Conservation (phyloP, 2,329 filamentous ascomycete species). For the Daldinia sp. region DNA sequence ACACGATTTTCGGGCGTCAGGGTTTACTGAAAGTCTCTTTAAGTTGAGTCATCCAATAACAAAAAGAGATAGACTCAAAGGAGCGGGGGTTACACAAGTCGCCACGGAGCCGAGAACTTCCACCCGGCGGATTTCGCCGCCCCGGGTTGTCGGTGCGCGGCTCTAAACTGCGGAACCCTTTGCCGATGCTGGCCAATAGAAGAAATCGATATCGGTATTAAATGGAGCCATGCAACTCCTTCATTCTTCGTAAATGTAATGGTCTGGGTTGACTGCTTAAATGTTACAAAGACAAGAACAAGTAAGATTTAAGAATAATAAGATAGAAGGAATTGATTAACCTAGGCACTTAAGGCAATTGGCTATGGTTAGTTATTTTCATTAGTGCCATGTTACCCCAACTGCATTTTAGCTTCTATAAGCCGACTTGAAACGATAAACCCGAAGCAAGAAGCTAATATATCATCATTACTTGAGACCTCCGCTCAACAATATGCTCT, state of each 20-base stretch:
- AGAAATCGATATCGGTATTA: background rate
- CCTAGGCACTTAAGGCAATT: background rate
- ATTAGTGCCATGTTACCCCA: background rate
- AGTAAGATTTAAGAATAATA: background rate
- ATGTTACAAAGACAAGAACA: background rate
- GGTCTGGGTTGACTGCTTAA: no score
- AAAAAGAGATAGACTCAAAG: background rate
- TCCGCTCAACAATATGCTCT: constrained; percentile 62
- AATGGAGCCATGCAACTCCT: background rate
- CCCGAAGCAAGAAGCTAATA: background rate
- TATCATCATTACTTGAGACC: constrained; percentile 54
- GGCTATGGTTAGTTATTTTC: background rate
- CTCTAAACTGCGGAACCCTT: background rate
- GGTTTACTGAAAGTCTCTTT: background rate
- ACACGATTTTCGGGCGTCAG: constrained; percentile 2
- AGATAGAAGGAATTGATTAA: background rate
- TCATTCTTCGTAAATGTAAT: background rate
- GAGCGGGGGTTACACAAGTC: constrained; percentile 9
- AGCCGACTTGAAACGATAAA: background rate
- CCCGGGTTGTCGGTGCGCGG: constrained; percentile 20
- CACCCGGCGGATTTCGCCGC: constrained; percentile 26
- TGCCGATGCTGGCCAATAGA: constrained; percentile 20
- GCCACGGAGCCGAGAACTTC: constrained; percentile 23
- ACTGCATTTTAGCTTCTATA: background rate
- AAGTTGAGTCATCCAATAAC: constrained; percentile 5